Percentiles rank a stretch among this genome's conserved stretches.
phyloP scores from a whole-genome alignment of 2,329 filamentous ascomycete genomes.

The Cytospora paraplurivora region DNA sequence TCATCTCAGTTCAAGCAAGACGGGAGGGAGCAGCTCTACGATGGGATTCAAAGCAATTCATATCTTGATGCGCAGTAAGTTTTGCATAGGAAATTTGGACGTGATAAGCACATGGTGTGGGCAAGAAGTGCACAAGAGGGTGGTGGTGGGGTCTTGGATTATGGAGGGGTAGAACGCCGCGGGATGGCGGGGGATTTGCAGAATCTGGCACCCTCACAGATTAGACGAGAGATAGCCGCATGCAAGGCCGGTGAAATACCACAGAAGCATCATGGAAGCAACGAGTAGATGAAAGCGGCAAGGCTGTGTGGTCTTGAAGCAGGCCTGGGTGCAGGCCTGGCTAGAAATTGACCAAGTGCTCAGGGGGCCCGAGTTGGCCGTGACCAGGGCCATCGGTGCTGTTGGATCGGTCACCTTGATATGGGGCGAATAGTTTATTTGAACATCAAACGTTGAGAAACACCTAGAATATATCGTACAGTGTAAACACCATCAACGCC shows the following conservation, averaged over 20 bases:
- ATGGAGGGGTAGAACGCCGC: background rate
- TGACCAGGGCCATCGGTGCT: background rate
- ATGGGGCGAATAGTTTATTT: background rate
- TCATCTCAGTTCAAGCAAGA: too few species aligned
- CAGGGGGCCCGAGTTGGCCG: background rate
- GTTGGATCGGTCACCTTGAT: background rate
- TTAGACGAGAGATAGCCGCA: background rate
- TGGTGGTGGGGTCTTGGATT: background rate
- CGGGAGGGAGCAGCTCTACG: too few species aligned
- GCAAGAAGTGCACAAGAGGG: background rate
- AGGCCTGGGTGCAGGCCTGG: background rate
- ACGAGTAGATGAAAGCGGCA: background rate
- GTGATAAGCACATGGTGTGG: background rate
- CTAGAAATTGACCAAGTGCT: background rate
- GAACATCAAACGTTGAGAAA: background rate
- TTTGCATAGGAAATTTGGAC: background rate
- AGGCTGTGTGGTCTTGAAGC: background rate
- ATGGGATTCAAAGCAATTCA: too few species aligned
- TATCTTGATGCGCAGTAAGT: background rate
- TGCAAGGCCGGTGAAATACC: background rate
- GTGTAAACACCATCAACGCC: background rate
- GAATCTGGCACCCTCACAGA: background rate
- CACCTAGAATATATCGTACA: background rate
- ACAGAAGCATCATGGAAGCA: background rate
- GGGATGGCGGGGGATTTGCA: background rate